Evolutionary conservation across 2,329 filamentous ascomycete species (phyloP).

Genomic region (Botrytis porri): DNA sequence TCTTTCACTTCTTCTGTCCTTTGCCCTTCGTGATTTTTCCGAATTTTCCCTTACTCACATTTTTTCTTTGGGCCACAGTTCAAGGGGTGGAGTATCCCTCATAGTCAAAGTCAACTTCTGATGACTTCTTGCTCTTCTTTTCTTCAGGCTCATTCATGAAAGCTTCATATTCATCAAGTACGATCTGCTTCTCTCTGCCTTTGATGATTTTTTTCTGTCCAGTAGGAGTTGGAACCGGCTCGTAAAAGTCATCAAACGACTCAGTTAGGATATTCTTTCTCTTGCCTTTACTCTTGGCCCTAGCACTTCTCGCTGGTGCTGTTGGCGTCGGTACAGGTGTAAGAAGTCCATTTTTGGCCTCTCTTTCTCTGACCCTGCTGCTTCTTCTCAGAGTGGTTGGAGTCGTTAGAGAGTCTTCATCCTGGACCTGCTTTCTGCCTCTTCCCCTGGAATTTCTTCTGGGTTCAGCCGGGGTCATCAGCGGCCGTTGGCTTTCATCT

Average conservation of each 20-base stretch:
- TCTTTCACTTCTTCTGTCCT: background rate
- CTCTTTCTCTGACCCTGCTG: fast-evolving
- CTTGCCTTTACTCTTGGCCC: background rate
- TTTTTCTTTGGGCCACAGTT: background rate
- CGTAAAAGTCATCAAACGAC: background rate
- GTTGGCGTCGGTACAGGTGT: background rate
- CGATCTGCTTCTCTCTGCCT: background rate
- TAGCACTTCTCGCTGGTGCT: background rate
- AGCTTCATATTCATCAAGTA: background rate
- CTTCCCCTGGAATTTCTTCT: fast-evolving
- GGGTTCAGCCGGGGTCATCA: background rate
- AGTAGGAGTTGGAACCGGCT: fast-evolving
- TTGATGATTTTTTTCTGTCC: background rate
- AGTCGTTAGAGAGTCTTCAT: background rate
- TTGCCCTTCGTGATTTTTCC: fast-evolving
- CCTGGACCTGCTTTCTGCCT: fast-evolving
- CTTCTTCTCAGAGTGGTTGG: background rate
- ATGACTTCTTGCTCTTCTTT: fast-evolving
- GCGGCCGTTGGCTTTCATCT: fast-evolving
- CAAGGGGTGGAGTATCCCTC: background rate
- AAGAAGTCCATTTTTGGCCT: fast-evolving
- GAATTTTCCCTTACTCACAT: background rate
- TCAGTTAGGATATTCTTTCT: fast-evolving
- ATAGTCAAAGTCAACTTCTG: background rate
- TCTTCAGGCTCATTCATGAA: background rate